Percentiles rank a stretch among this genome's conserved stretches.
Evolutionary conservation across 1,284 basidiomycete genomes (phyloP).

Genomic region (Vanrija sp.): DNA sequence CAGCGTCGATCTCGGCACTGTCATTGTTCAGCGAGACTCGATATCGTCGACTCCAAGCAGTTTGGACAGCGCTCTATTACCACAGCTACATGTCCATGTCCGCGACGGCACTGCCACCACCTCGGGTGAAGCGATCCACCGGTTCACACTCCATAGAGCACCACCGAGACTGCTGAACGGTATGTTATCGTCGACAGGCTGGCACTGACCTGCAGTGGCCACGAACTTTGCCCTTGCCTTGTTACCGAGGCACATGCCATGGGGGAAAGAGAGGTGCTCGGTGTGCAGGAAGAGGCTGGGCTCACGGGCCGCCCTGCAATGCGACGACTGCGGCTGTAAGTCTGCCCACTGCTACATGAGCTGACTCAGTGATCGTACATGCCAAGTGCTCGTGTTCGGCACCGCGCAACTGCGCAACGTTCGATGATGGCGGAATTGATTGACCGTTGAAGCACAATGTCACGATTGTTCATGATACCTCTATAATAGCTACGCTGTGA

Average conservation of each 20-base stretch:
- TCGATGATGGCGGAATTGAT: constrained; percentile 16
- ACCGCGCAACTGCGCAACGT: neutral
- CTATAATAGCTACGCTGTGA: too few species aligned
- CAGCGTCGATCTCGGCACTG: too few species aligned
- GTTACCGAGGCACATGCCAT: neutral
- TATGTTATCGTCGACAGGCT: neutral
- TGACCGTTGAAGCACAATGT: neutral
- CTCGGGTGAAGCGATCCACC: neutral
- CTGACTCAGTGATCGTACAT: neutral
- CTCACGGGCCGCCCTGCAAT: constrained; percentile 3
- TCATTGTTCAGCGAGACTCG: too few species aligned
- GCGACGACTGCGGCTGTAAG: constrained; percentile 12
- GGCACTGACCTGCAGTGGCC: constrained; percentile 1
- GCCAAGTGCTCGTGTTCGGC: neutral
- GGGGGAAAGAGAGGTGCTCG: constrained; percentile 1
- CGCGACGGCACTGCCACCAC: neutral
- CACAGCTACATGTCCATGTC: too few species aligned
- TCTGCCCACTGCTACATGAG: neutral
- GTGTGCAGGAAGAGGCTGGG: constrained; percentile 4
- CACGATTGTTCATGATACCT: too few species aligned
- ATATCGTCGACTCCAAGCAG: too few species aligned
- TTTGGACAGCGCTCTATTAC: too few species aligned
- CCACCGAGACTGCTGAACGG: neutral
- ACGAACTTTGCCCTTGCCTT: constrained; percentile 2
- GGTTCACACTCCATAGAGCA: neutral